phyloP scores from a whole-genome alignment of 441 rosid species.

The Isatis lusitanica region DNA sequence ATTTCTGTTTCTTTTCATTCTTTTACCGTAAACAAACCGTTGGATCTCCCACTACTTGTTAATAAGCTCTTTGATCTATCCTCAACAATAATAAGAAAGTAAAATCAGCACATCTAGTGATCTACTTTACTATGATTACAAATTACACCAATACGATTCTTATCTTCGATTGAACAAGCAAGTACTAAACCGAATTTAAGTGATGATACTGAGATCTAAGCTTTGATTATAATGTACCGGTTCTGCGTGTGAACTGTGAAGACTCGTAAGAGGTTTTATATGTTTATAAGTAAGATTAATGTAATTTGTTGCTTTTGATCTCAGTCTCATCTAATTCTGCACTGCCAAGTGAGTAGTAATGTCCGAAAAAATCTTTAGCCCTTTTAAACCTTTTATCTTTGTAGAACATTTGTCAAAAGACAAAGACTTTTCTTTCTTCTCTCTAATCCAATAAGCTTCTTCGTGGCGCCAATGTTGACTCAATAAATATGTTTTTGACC shows the following conservation, averaged over 20 bases:
- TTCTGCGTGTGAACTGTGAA: too few relatives aligned
- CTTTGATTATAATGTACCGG: too few relatives aligned
- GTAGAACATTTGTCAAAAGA: not conserved
- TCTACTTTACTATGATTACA: not conserved
- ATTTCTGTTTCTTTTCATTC: not conserved
- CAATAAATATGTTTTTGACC: too few relatives aligned
- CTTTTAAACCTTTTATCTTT: not conserved
- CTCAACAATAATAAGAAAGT: not conserved
- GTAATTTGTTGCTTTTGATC: not conserved
- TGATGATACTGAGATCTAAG: not conserved
- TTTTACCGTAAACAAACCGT: too few relatives aligned
- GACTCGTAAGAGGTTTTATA: too few relatives aligned
- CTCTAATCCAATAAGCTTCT: not conserved
- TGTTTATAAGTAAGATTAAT: not conserved
- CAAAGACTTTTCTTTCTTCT: not conserved
- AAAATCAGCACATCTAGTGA: not conserved
- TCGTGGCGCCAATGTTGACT: not conserved
- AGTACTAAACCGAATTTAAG: not conserved
- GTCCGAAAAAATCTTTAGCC: not conserved
- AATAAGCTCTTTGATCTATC: not conserved
- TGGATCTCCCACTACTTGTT: not conserved
- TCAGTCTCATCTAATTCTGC: not conserved
- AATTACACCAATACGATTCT: not conserved
- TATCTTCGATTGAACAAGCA: too few relatives aligned
- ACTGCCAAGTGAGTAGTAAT: not conserved